Percentiles rank a stretch among this genome's conserved stretches.
Evolutionary conservation across 345 rosid species (phyloP).

Genomic region (Triadica sebifera): DNA sequence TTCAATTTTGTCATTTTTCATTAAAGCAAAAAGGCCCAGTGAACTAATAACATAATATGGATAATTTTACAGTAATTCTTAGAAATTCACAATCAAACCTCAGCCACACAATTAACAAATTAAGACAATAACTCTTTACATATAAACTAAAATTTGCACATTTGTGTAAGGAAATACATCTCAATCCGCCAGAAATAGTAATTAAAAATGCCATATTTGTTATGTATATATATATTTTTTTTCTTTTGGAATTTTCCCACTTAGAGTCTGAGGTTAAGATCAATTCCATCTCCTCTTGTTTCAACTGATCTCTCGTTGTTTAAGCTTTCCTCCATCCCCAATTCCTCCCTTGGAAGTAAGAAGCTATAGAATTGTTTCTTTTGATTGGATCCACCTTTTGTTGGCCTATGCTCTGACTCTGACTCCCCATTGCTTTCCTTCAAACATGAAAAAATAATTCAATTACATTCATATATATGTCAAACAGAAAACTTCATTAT

Average conservation of each 20-base stretch:
- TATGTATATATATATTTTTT: too few relatives aligned
- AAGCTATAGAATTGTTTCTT: slow-evolving; percentile 45
- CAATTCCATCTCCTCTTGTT: slow-evolving; percentile 42
- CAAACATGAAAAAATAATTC: slow-evolving; percentile 7
- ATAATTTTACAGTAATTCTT: too few relatives aligned
- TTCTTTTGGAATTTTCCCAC: neutral
- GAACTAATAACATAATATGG: too few relatives aligned
- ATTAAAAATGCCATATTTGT: too few relatives aligned
- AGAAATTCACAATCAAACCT: too few relatives aligned
- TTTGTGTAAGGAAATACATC: too few relatives aligned
- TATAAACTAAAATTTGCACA: too few relatives aligned
- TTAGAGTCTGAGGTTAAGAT: slow-evolving; percentile 57
- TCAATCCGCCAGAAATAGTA: too few relatives aligned
- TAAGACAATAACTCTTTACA: too few relatives aligned
- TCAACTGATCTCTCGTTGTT: slow-evolving; percentile 33
- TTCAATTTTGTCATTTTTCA: too few relatives aligned
- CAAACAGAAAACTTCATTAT: neutral
- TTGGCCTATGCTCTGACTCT: neutral
- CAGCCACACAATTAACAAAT: too few relatives aligned
- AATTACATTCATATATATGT: neutral
- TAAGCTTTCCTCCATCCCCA: slow-evolving; percentile 32
- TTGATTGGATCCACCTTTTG: slow-evolving; percentile 1
- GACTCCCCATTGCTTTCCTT: slow-evolving; percentile 38
- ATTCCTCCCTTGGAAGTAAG: slow-evolving; percentile 31
- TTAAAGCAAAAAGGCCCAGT: too few relatives aligned